These are phyloP conservation scores for Plectosphaerella cucumerina DNA, from an alignment of 2,329 filamentous ascomycete species.

Conservation along the genomic window DNA sequence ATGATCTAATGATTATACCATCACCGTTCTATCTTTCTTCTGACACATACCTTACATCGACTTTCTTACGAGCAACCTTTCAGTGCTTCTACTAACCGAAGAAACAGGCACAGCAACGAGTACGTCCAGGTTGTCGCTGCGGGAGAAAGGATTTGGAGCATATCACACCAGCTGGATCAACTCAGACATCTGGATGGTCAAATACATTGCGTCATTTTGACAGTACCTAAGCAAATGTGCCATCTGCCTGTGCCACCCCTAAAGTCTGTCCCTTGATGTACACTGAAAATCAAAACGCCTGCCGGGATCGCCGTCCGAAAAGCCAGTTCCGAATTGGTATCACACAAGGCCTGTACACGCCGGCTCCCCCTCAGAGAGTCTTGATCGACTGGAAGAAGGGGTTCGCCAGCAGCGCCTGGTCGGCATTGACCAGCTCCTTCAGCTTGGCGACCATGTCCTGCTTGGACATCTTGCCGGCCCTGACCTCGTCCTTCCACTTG, in stretches of 20 bases:
- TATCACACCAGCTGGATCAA: no score
- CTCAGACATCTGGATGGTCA: no score
- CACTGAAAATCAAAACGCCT: not conserved
- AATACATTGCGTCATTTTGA: no score
- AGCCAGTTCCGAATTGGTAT: not conserved
- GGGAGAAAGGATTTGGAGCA: no score
- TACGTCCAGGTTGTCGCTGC: no score
- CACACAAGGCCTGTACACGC: not conserved
- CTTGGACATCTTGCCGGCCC: conserved; percentile 56
- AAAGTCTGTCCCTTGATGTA: not conserved
- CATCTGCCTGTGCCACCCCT: not conserved
- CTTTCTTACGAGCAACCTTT: not conserved
- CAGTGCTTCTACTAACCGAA: not conserved
- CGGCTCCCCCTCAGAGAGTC: conserved; percentile 37
- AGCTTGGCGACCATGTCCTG: conserved; percentile 76
- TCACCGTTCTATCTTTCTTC: conserved; percentile 24
- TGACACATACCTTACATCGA: not conserved
- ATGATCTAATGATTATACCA: conserved; percentile 38
- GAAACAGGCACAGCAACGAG: not conserved
- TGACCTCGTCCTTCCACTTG: conserved; percentile 78
- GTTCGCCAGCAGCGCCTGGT: conserved; percentile 60
- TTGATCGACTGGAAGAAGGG: conserved; percentile 68
- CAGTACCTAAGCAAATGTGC: no score
- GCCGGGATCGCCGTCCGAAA: conserved; percentile 5
- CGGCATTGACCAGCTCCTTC: conserved; percentile 71